Evolutionary conservation across 208 protist genomes (phyloP).

Genomic region (Leishmania arabica): DNA sequence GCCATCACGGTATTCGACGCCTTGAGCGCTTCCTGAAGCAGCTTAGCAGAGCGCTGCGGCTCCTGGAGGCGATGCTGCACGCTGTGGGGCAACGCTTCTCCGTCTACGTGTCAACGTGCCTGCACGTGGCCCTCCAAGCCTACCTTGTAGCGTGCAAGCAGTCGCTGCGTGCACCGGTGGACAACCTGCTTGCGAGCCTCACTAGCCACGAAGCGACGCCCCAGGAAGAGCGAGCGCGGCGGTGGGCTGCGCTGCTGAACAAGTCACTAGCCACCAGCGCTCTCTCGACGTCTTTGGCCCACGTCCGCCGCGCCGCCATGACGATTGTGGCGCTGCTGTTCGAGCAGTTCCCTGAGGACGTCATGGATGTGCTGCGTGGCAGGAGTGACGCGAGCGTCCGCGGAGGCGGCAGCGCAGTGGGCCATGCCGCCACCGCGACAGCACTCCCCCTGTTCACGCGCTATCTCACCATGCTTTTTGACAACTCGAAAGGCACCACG

Average conservation of each 20-base stretch:
- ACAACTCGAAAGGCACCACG: constrained; percentile 52
- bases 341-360: constrained; percentile 81
- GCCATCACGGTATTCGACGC: constrained; percentile 40
- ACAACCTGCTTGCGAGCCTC: constrained; percentile 18
- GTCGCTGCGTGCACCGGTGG: constrained; percentile 38
- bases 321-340: constrained; percentile 62
- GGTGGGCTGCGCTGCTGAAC: constrained; percentile 31
- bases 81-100: constrained; percentile 70
- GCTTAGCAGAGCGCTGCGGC: constrained; percentile 53
- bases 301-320: constrained; percentile 55
- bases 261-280: constrained; percentile 37
- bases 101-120: constrained; percentile 63
- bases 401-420: neutral
- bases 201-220: neutral
- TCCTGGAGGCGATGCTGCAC: constrained; percentile 68
- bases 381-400: constrained; percentile 3
- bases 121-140: constrained; percentile 60
- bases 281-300: constrained; percentile 48
- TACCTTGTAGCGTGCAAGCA: constrained; percentile 84
- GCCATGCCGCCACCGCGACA: neutral
- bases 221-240: constrained; percentile 17
- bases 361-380: constrained; percentile 49
- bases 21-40: constrained; percentile 69
- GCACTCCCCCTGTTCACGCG: constrained; percentile 21
- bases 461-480: constrained; percentile 39